Conservation (phyloP, 2,329 filamentous ascomycete genomes). For the Botrytis hyacinthi region DNA sequence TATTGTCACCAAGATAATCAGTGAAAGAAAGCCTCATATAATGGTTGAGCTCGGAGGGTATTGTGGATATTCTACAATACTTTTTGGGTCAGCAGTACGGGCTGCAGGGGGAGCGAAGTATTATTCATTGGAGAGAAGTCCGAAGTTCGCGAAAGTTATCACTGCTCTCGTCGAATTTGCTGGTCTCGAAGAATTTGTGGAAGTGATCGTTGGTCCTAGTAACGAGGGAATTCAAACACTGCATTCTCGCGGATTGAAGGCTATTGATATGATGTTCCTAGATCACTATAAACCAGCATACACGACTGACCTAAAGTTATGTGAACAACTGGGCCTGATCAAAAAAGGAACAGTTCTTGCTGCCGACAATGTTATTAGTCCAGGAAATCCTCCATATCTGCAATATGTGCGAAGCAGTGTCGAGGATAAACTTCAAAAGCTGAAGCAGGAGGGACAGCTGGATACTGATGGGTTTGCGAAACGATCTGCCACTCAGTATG, state of each 20-base stretch:
- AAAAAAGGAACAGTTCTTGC: constrained; percentile 60
- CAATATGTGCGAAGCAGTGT: constrained; percentile 67
- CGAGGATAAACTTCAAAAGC: constrained; percentile 54
- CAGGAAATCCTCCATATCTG: constrained; percentile 68
- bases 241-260: constrained; percentile 33
- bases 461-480: constrained; percentile 38
- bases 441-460: constrained; percentile 47
- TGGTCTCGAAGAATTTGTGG: constrained; percentile 67
- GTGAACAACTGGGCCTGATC: constrained; percentile 67
- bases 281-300: constrained; percentile 82
- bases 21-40: constrained; percentile 59
- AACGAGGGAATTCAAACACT: constrained; percentile 63
- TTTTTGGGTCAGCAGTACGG: constrained; percentile 67
- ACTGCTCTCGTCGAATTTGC: constrained; percentile 69
- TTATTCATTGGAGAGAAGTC: constrained; percentile 70
- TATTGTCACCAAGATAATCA: constrained; percentile 68
- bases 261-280: constrained; percentile 53
- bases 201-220: constrained; percentile 67
- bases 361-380: constrained; percentile 70
- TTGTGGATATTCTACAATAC: constrained; percentile 75
- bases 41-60: constrained; percentile 83
- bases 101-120: constrained; percentile 63
- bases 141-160: constrained; percentile 71
- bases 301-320: constrained; percentile 70
- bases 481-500: constrained; percentile 30